Percentiles rank a stretch among this genome's conserved stretches.
phyloP scores from a whole-genome alignment of 495 filamentous ascomycete species.

The Aspergillus coremiiformis region DNA sequence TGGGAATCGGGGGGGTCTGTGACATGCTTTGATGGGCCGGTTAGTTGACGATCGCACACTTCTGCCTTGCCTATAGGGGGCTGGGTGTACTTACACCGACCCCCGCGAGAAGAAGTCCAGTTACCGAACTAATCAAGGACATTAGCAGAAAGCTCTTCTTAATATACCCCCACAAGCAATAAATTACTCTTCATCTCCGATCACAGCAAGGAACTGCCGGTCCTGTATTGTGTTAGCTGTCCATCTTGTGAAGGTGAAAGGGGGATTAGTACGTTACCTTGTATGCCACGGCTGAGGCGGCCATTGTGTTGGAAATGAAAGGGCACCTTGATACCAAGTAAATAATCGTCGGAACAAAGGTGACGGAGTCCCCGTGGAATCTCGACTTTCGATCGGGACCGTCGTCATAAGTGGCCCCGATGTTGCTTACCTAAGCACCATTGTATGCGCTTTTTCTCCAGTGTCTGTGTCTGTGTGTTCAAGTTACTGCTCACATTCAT shows the following conservation, averaged over 20 bases:
- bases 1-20: constrained; percentile 74
- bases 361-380: constrained; percentile 1
- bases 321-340: not conserved
- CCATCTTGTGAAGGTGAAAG: not conserved
- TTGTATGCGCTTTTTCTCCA: constrained; percentile 1
- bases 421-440: constrained; percentile 20
- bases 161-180: not conserved
- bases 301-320: constrained; percentile 23
- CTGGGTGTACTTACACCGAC: constrained; percentile 65
- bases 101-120: constrained; percentile 86
- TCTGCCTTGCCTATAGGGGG: not conserved
- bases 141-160: constrained; percentile 13
- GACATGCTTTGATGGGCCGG: constrained; percentile 52
- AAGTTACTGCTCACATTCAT: no score
- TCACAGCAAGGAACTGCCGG: constrained; percentile 92
- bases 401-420: constrained; percentile 15
- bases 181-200: constrained; percentile 83
- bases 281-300: constrained; percentile 29
- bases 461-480: no score
- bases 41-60: constrained; percentile 1
- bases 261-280: constrained; percentile 24
- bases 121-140: constrained; percentile 70
- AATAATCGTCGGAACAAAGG: not conserved
- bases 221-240: constrained; percentile 44
- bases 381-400: constrained; percentile 3